phyloP scores from a whole-genome alignment of 257 asterid species.

The Phtheirospermum japonicum region DNA sequence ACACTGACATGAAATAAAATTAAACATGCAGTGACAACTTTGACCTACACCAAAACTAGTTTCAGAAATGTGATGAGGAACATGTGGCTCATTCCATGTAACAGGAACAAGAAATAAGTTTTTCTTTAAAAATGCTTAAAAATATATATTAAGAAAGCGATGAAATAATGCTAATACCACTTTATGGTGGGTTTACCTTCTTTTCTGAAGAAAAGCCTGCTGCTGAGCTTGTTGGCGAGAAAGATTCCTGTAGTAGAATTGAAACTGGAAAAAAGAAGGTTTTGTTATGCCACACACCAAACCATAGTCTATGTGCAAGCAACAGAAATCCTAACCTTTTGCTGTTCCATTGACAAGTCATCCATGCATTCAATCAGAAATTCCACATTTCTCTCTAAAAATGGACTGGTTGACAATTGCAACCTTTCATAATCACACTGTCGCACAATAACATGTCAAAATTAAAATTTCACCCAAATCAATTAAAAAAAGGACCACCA shows the following conservation, averaged over 20 bases:
- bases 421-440: conserved; percentile 91
- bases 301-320: conserved; percentile 19
- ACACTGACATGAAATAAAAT: conserved; percentile 14
- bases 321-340: conserved; percentile 54
- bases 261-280: conserved; percentile 54
- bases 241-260: conserved; percentile 84
- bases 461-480: neutral
- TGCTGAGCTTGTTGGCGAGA: conserved; percentile 97
- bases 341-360: conserved; percentile 93
- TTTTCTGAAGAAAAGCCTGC: conserved; percentile 95
- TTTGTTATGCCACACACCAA: conserved; percentile 13
- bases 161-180: neutral
- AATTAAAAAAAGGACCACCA: neutral
- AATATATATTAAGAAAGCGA: neutral
- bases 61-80: no score
- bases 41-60: no score
- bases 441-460: conserved; percentile 9
- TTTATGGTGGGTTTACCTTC: conserved; percentile 52
- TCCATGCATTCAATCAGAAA: conserved; percentile 97
- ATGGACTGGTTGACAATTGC: conserved; percentile 79
- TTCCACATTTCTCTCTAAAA: conserved; percentile 87
- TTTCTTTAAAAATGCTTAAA: no score
- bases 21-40: neutral
- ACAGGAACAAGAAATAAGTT: no score
- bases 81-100: no score